Evolutionary conservation across 257 asterid species (phyloP).

Genomic region (Cynanchum wilfordii): DNA sequence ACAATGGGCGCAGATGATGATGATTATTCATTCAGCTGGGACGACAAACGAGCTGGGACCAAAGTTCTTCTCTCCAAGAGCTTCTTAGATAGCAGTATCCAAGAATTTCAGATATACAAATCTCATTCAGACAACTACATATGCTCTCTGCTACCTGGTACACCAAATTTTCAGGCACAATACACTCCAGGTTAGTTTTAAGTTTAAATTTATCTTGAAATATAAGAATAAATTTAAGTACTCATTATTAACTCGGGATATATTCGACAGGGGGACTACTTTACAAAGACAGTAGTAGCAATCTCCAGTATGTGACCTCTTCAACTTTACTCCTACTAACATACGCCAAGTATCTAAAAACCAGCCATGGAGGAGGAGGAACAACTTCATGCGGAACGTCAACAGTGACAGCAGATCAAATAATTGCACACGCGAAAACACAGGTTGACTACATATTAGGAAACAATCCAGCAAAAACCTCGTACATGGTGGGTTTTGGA

Average conservation of each 20-base stretch:
- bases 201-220: no score
- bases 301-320: conserved; percentile 79
- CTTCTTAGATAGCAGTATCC: conserved; percentile 47
- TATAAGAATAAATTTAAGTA: no score
- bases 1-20: conserved; percentile 69
- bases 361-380: conserved; percentile 36
- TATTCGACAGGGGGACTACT: conserved; percentile 51
- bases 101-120: conserved; percentile 62
- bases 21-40: conserved; percentile 83
- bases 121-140: conserved; percentile 80
- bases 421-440: conserved; percentile 43
- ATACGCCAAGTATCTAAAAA: conserved; percentile 61
- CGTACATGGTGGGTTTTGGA: conserved; percentile 87
- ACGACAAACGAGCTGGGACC: conserved; percentile 81
- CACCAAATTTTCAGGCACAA: conserved; percentile 75
- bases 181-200: conserved; percentile 65
- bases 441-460: conserved; percentile 90
- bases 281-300: conserved; percentile 58
- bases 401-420: conserved; percentile 40
- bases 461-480: conserved; percentile 56
- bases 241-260: no score
- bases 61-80: conserved; percentile 68
- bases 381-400: conserved; percentile 48
- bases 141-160: conserved; percentile 75
- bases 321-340: conserved; percentile 62